phyloP scores from a whole-genome alignment of 2,329 filamentous ascomycete genomes.

The Fusarium sp. region DNA sequence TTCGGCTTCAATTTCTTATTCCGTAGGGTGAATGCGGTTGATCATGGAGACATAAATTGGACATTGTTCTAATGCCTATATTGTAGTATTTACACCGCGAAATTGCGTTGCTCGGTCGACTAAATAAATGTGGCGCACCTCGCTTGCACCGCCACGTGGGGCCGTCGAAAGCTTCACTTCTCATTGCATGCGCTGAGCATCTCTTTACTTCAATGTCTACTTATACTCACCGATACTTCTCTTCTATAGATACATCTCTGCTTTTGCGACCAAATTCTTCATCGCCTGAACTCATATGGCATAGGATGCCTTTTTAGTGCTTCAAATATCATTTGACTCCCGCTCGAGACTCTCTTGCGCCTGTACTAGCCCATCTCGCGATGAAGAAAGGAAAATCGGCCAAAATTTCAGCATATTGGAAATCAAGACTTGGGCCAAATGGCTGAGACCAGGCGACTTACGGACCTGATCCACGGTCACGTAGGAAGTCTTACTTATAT shows the following conservation, averaged over 20 bases:
- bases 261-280: background rate
- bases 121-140: conserved; percentile 35
- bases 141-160: conserved; percentile 42
- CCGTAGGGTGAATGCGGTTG: background rate
- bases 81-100: conserved; percentile 33
- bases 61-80: conserved; percentile 1
- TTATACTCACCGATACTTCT: conserved; percentile 9
- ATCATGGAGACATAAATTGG: conserved; percentile 1
- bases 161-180: conserved; percentile 35
- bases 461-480: conserved; percentile 46
- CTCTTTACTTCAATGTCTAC: background rate
- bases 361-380: conserved; percentile 37
- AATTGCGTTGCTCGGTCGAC: conserved; percentile 45
- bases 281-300: background rate
- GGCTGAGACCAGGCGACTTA: conserved; percentile 47
- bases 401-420: conserved; percentile 41
- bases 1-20: background rate
- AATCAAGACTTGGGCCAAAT: conserved; percentile 46
- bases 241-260: conserved; percentile 2
- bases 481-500: conserved; percentile 47
- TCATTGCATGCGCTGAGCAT: conserved; percentile 12
- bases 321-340: conserved; percentile 5
- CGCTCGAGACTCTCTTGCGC: conserved; percentile 35
- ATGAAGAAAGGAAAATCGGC: conserved; percentile 46
- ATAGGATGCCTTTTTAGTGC: conserved; percentile 32